Conservation (phyloP, 139 green algal species). For the Micromonas pusilla region DNA sequence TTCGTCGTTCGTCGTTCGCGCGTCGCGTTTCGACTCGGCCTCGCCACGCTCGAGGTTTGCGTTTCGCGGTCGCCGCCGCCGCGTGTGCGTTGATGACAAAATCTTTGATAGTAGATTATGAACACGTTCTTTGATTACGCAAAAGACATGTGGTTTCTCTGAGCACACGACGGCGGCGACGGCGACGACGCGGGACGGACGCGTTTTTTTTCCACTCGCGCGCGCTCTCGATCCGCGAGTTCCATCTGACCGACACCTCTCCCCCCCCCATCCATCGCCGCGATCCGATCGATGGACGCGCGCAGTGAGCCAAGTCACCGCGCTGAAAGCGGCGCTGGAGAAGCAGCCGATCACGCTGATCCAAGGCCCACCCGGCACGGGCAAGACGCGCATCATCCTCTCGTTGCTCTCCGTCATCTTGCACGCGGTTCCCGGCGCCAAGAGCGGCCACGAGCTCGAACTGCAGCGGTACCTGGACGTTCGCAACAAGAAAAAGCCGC, state of each 20-base stretch:
- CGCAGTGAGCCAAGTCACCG: background rate
- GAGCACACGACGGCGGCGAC: background rate
- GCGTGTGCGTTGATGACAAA: background rate
- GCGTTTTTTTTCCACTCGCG: background rate
- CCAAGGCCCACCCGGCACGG: conserved; percentile 48
- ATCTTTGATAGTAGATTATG: conserved; percentile 4
- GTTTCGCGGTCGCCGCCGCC: background rate
- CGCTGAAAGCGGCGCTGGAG: conserved; percentile 5
- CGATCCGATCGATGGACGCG: too few species aligned
- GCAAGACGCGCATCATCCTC: conserved; percentile 50
- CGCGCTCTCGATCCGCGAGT: background rate
- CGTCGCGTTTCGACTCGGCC: too few species aligned
- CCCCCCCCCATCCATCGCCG: background rate
- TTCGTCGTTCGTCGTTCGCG: background rate
- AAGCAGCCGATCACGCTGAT: conserved; percentile 28
- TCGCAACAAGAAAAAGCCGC: conserved; percentile 8
- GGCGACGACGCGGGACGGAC: background rate
- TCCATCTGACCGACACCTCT: too few species aligned
- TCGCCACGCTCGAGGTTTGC: background rate
- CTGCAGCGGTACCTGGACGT: background rate
- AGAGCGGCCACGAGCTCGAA: background rate
- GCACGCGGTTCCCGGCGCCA: conserved; percentile 12
- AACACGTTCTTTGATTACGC: background rate
- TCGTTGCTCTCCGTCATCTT: conserved; percentile 41
- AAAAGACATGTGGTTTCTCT: conserved; percentile 2